Evolutionary conservation across 2,329 filamentous ascomycete genomes (phyloP).

Genomic region (Hypocreales sp.): DNA sequence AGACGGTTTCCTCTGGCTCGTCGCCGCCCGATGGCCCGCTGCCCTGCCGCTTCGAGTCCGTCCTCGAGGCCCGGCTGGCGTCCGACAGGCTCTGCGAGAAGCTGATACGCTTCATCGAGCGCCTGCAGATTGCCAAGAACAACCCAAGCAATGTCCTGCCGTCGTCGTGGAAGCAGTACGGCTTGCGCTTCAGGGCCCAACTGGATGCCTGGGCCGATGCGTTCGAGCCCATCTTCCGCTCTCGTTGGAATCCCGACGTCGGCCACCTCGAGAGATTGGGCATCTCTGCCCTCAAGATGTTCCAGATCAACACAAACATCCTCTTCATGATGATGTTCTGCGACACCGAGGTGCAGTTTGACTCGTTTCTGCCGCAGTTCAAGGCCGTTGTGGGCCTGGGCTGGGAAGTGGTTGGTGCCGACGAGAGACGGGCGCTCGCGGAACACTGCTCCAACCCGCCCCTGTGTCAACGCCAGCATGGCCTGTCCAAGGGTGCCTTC

Average conservation of each 20-base stretch:
- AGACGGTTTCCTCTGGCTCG: conserved; percentile 3
- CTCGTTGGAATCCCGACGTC: conserved; percentile 30
- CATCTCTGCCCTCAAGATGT: conserved; percentile 47
- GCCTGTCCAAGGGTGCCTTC: conserved; percentile 16
- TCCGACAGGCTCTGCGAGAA: conserved; percentile 42
- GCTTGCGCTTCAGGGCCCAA: conserved; percentile 29
- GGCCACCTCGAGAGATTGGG: conserved; percentile 41
- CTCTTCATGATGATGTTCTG: conserved; percentile 46
- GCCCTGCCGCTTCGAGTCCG: conserved; percentile 25
- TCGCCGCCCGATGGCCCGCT: conserved; percentile 8
- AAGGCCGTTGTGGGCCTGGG: conserved; percentile 40
- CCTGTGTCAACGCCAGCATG: conserved; percentile 24
- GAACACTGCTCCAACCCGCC: conserved; percentile 27
- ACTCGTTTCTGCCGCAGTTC: conserved; percentile 35
- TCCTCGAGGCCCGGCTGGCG: conserved; percentile 38
- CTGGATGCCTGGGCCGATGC: conserved; percentile 39
- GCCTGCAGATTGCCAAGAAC: conserved; percentile 28
- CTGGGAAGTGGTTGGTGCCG: conserved; percentile 41
- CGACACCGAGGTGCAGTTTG: conserved; percentile 42
- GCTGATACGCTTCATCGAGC: conserved; percentile 43
- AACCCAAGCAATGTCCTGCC: conserved; percentile 39
- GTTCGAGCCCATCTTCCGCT: conserved; percentile 37
- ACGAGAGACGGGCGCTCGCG: conserved; percentile 33
- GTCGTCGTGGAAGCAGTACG: conserved; percentile 28
- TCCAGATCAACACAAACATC: conserved; percentile 40